phyloP scores from a whole-genome alignment of 805 yeast genomes.

The Monosporozyma siamensis region DNA sequence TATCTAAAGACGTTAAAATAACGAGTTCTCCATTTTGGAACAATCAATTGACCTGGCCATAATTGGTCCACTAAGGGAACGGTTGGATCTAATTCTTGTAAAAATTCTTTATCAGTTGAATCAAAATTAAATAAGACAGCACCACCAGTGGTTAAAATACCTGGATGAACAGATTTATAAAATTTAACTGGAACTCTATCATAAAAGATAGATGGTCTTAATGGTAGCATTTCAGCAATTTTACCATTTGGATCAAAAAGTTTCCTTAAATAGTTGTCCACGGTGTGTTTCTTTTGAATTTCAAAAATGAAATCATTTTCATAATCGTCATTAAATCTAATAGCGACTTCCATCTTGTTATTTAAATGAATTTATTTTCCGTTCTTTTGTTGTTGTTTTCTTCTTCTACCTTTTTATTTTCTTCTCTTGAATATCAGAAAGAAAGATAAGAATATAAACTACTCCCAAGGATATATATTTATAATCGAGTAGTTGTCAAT shows the following conservation, averaged over 20 bases:
- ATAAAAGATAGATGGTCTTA: slow-evolving; percentile 73
- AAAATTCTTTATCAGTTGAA: slow-evolving; percentile 40
- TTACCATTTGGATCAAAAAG: slow-evolving; percentile 37
- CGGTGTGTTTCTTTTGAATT: slow-evolving; percentile 46
- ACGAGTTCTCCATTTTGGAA: slow-evolving; percentile 8
- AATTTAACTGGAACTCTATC: slow-evolving; percentile 53
- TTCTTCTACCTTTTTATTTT: no score
- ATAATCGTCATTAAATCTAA: slow-evolving; percentile 74
- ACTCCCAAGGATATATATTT: no score
- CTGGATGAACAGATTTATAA: slow-evolving; percentile 41
- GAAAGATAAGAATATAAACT: no score
- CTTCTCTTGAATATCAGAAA: no score
- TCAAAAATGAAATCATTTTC: slow-evolving; percentile 87
- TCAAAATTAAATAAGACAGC: slow-evolving; percentile 58
- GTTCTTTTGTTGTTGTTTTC: no score
- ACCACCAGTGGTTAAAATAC: slow-evolving; percentile 76
- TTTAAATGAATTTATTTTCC: no score
- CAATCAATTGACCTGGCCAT: slow-evolving; percentile 88
- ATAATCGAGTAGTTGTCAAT: no score
- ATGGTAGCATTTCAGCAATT: slow-evolving; percentile 47
- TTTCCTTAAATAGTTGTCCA: slow-evolving; percentile 44
- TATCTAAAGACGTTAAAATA: neutral
- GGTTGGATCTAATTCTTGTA: slow-evolving; percentile 37
- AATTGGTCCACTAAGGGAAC: slow-evolving; percentile 48
- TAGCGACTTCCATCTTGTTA: slow-evolving; percentile 39